A percentile compares a stretch with the other conserved stretches of the same genome.
These are phyloP conservation scores for Didymosphaeria variabile DNA, from an alignment of 2,329 filamentous ascomycete species.

Conservation along the genomic window DNA sequence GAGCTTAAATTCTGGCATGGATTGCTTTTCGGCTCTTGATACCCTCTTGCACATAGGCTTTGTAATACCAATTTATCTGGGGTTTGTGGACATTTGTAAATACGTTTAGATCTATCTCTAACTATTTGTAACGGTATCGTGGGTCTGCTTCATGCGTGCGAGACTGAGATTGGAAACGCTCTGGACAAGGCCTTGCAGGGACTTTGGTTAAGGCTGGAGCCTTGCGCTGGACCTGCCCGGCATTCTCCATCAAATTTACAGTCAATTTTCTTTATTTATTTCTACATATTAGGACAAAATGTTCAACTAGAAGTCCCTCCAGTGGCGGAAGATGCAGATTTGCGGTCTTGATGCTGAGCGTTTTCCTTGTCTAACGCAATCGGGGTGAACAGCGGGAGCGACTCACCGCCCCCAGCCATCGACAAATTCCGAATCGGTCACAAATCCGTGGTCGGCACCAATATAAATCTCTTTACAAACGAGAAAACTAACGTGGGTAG, in stretches of 20 bases:
- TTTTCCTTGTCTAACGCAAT: background rate
- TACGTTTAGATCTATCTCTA: background rate
- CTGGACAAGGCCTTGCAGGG: background rate
- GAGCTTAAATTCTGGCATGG: conserved; percentile 8
- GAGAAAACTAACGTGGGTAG: background rate
- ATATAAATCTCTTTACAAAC: background rate
- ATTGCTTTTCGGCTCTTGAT: conserved; percentile 9
- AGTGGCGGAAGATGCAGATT: too few species aligned
- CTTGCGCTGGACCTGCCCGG: background rate
- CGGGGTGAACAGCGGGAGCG: background rate
- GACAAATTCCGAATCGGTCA: background rate
- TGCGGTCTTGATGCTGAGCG: too few species aligned
- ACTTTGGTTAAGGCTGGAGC: background rate
- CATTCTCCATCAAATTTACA: background rate
- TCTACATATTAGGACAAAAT: background rate
- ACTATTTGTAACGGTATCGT: background rate
- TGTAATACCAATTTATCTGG: conserved; percentile 17
- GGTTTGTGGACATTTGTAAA: background rate
- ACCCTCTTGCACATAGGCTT: conserved; percentile 19
- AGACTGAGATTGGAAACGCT: too few species aligned
- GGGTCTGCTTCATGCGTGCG: background rate
- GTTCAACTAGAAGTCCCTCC: too few species aligned
- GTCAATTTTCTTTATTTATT: background rate
- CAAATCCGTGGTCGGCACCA: background rate
- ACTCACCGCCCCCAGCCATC: conserved; percentile 1